Conservation (phyloP, 2,329 filamentous ascomycete genomes). For the Seiridium cupressi region DNA sequence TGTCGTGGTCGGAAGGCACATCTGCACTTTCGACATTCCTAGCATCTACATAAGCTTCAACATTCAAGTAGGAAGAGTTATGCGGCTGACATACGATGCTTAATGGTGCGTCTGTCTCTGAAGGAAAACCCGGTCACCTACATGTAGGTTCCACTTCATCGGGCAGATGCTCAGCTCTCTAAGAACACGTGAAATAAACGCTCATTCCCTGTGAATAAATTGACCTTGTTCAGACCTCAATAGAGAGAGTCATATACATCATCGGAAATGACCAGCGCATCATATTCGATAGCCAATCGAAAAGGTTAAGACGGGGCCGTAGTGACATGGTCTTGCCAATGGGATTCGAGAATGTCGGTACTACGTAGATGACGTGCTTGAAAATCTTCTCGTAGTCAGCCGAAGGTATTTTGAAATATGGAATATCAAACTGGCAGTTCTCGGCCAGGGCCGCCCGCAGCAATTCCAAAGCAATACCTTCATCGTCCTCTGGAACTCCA, state of each 20-base stretch:
- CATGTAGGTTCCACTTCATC: too few relatives aligned
- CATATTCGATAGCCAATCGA: neutral
- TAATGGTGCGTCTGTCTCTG: too few relatives aligned
- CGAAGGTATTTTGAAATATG: neutral
- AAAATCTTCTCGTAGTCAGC: slow-evolving; percentile 41
- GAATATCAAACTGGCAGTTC: slow-evolving; percentile 41
- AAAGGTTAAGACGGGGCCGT: neutral
- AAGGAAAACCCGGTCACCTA: too few relatives aligned
- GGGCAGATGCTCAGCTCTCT: too few relatives aligned
- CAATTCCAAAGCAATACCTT: slow-evolving; percentile 57
- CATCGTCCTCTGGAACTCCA: slow-evolving; percentile 57
- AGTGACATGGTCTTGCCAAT: slow-evolving; percentile 39
- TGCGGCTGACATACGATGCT: too few relatives aligned
- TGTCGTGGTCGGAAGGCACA: too few relatives aligned
- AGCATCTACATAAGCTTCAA: too few relatives aligned
- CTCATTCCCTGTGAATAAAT: too few relatives aligned
- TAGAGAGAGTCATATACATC: neutral
- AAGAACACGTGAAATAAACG: slow-evolving; percentile 27
- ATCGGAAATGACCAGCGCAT: neutral
- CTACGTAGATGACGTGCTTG: slow-evolving; percentile 59
- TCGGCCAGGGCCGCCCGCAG: slow-evolving; percentile 26
- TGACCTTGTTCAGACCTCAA: neutral
- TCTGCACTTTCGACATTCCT: too few relatives aligned
- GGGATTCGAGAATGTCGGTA: slow-evolving; percentile 69
- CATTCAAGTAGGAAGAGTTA: too few relatives aligned